Evolutionary conservation across 768 basidiomycete species (phyloP).

Genomic region (Pisolithus sp.): DNA sequence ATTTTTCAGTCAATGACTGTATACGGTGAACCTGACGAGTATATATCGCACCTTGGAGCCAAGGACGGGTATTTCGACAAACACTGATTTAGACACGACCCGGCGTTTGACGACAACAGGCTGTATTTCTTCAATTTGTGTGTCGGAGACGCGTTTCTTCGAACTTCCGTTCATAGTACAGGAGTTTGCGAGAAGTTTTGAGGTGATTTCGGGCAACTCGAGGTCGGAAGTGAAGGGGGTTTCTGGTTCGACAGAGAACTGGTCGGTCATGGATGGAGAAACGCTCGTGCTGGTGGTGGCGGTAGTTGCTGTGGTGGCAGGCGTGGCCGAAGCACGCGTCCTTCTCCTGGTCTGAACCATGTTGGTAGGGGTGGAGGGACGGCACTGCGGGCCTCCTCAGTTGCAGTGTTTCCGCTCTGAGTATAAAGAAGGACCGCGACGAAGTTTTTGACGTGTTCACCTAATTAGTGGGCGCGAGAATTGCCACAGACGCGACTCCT

Average conservation of each 20-base stretch:
- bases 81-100: constrained; percentile 23
- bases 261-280: constrained; percentile 48
- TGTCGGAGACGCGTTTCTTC: constrained; percentile 30
- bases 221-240: constrained; percentile 50
- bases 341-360: constrained; percentile 21
- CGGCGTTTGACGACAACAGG: constrained; percentile 27
- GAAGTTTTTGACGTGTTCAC: constrained; percentile 7
- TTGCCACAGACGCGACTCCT: constrained; percentile 28
- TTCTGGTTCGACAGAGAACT: constrained; percentile 38
- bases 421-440: not conserved
- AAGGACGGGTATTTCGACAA: constrained; percentile 8
- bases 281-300: constrained; percentile 36
- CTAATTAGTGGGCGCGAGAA: constrained; percentile 20
- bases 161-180: constrained; percentile 7
- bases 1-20: constrained; percentile 13
- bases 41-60: constrained; percentile 21
- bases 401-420: not conserved
- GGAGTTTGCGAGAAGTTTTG: constrained; percentile 1
- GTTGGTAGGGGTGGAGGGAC: not conserved
- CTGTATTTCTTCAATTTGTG: constrained; percentile 9
- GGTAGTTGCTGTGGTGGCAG: constrained; percentile 21
- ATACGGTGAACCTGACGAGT: constrained; percentile 1
- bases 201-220: constrained; percentile 6
- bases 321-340: constrained; percentile 11
- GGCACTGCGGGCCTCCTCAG: not conserved